Evolutionary conservation across 2,329 filamentous ascomycete species (phyloP), one percentile per base, ranked within the genome.

Genomic region (Trichoderma sp.): DNA sequence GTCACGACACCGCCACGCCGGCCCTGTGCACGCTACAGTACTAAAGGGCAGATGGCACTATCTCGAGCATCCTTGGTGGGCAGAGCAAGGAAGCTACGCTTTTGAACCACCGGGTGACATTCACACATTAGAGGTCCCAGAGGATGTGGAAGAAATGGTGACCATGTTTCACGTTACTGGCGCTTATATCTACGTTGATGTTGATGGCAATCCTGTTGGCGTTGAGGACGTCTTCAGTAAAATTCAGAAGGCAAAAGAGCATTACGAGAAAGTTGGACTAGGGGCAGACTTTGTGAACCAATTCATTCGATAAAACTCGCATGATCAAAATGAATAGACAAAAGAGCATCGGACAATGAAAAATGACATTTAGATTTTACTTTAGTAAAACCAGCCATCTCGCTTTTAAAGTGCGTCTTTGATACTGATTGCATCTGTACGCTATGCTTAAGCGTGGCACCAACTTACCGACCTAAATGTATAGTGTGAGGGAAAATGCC

Each of bases 161-260:
- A 43, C 57, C 14, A 59, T 59, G 57, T 59, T 59, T 59, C 57
- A 59, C n/a, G 57, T 59, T 29, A 59, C 57, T 43, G 35, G 57
- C 8, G 57, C 57, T 59, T 59, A 59, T 35, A 59, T 43, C 35
- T 59, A 59, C 19, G 57, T 59, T 8, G 57, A 43, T 2, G 57
- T 59, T 59, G 57, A 59, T 59, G 57, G 57, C 11, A 59, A 59
- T 27, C 35, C 57, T 43, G 35, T 59, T 24, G 57, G 57, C 3
- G 35, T 59, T 14, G 57, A 59, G 5, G 57, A 59, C 13, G 57
- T 59, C 8, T 59, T 59, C 24, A 43, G 57, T 21, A 59, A 59
- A 21, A 59, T 43, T 29, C 57, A 59, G 57, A 59, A 59, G 21
- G 57, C 57, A 4, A 59, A 29, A 8, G 57, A 59, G 24, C 57